A percentile compares a stretch with the other conserved stretches of the same genome.
These are phyloP conservation scores for Boeremia exigua DNA, from an alignment of 2,329 filamentous ascomycete genomes.

Conservation along the genomic window DNA sequence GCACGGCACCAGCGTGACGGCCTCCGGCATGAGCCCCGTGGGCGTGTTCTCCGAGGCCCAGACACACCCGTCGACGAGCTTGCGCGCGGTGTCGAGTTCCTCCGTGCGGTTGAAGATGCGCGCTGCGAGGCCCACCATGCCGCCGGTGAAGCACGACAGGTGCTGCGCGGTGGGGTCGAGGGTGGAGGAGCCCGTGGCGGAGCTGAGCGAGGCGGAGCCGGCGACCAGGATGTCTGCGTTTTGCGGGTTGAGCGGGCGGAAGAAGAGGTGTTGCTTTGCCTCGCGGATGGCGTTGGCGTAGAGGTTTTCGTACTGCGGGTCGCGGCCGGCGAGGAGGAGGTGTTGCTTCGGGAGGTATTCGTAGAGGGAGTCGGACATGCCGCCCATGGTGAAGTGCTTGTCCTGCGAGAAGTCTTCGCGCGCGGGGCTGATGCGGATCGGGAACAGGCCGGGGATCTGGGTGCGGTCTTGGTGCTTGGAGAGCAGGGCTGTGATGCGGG, in stretches of 20 bases:
- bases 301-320: constrained; percentile 73
- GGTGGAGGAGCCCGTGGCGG: constrained; percentile 50
- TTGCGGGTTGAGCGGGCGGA: constrained; percentile 73
- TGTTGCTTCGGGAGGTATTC: constrained; percentile 70
- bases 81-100: constrained; percentile 57
- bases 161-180: constrained; percentile 57
- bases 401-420: constrained; percentile 38
- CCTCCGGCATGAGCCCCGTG: constrained; percentile 62
- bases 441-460: constrained; percentile 47
- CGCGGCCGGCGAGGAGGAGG: constrained; percentile 76
- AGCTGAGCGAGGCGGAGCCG: constrained; percentile 58
- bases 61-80: constrained; percentile 62
- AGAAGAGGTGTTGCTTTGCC: constrained; percentile 76
- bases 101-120: constrained; percentile 58
- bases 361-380: constrained; percentile 63
- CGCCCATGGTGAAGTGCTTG: constrained; percentile 59
- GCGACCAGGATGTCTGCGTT: constrained; percentile 76
- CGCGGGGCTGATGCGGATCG: constrained; percentile 41
- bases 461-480: constrained; percentile 45
- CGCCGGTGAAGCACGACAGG: constrained; percentile 61
- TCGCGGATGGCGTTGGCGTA: constrained; percentile 72
- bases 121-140: constrained; percentile 61
- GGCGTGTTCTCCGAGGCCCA: constrained; percentile 60
- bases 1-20: constrained; percentile 53
- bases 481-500: constrained; percentile 44